Conservation (phyloP, 768 basidiomycete genomes). For the Hypsizygus marmoreus region DNA sequence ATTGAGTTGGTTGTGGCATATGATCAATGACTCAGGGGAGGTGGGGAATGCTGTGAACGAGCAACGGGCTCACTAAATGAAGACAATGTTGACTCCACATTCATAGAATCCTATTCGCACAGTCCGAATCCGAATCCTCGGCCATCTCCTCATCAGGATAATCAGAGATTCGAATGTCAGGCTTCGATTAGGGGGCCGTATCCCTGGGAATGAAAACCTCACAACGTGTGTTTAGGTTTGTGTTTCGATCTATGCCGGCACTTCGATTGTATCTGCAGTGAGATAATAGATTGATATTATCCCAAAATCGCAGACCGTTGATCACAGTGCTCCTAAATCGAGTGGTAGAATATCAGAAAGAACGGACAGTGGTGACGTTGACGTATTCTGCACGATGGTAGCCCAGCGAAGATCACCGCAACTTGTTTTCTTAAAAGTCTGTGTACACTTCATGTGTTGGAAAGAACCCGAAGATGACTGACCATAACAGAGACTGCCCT, state of each 20-base stretch:
- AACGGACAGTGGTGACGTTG: no score
- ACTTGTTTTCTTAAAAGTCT: no score
- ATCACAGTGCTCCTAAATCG: no score
- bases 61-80: conserved; percentile 7
- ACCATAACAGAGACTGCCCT: no score
- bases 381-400: no score
- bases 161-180: conserved; percentile 16
- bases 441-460: no score
- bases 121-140: conserved; percentile 18
- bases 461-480: no score
- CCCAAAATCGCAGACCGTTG: no score
- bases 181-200: conserved; percentile 14
- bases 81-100: conserved; percentile 14
- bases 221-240: conserved; percentile 6
- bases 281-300: no score
- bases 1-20: conserved; percentile 3
- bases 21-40: background rate
- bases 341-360: no score
- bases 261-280: no score
- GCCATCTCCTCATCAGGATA: conserved; percentile 22
- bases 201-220: conserved; percentile 16
- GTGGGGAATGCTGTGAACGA: conserved; percentile 1
- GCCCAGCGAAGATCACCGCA: no score
- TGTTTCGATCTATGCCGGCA: conserved; percentile 4
- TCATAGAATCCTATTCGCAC: conserved; percentile 17